phyloP scores from a whole-genome alignment of 2,329 filamentous ascomycete genomes.

The Shiraia bambusicola region DNA sequence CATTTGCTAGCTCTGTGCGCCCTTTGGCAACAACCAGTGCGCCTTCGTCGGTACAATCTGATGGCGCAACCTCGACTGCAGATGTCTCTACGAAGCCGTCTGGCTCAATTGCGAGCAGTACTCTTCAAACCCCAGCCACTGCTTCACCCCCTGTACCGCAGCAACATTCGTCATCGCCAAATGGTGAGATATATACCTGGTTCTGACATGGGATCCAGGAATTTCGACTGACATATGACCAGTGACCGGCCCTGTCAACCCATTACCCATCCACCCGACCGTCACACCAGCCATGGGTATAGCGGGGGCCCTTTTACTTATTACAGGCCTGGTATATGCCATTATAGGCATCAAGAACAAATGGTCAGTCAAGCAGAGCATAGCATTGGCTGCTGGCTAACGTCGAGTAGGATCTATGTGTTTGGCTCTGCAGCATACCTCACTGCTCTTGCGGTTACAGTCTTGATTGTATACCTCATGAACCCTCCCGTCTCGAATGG shows the following conservation, averaged over 20 bases:
- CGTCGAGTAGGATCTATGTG: constrained; percentile 36
- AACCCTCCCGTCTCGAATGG: constrained; percentile 71
- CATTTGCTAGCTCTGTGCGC: constrained; percentile 9
- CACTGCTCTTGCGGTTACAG: constrained; percentile 70
- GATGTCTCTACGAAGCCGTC: constrained; percentile 16
- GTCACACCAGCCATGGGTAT: constrained; percentile 82
- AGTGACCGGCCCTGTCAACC: constrained; percentile 16
- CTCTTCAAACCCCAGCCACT: constrained; percentile 18
- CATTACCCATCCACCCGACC: constrained; percentile 69
- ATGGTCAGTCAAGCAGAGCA: constrained; percentile 47
- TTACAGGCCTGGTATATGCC: constrained; percentile 69
- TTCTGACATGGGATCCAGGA: not conserved
- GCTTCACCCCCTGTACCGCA: constrained; percentile 18
- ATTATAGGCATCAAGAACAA: constrained; percentile 81
- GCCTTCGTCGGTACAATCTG: constrained; percentile 16
- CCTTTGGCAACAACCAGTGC: constrained; percentile 21
- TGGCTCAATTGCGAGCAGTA: constrained; percentile 10
- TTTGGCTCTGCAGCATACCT: constrained; percentile 79
- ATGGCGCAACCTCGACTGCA: constrained; percentile 13
- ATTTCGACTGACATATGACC: constrained; percentile 1
- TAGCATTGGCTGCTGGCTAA: constrained; percentile 13
- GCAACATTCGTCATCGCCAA: constrained; percentile 20
- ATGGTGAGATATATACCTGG: constrained; percentile 12
- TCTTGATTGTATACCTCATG: constrained; percentile 89
- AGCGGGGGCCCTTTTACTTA: constrained; percentile 73